Conservation (phyloP, 345 rosid species). For the Aurinia saxatilis region DNA sequence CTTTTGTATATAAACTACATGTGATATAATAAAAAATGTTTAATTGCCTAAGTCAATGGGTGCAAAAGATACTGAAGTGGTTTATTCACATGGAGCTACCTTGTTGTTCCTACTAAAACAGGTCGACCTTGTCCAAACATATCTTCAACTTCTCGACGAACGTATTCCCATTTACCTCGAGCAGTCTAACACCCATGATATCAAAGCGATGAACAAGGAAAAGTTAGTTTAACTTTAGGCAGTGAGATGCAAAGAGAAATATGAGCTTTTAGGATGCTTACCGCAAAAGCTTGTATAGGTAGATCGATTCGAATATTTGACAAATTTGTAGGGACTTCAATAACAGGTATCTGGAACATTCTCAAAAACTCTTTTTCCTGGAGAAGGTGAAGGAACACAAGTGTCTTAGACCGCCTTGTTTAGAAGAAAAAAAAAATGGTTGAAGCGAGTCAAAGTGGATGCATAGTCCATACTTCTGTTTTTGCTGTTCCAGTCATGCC, state of each 20-base stretch:
- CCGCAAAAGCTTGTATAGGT: constrained; percentile 94
- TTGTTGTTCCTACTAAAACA: constrained; percentile 94
- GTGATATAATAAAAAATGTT: background rate
- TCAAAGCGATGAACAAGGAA: constrained; percentile 9
- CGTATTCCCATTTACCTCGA: constrained; percentile 90
- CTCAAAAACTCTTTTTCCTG: constrained; percentile 91
- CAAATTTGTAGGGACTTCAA: constrained; percentile 93
- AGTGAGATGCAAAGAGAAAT: constrained; percentile 7
- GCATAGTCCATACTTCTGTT: constrained; percentile 61
- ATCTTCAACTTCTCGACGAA: constrained; percentile 76
- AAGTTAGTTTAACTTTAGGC: background rate
- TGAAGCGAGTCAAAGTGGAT: background rate
- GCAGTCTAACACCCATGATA: constrained; percentile 53
- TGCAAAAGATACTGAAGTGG: background rate
- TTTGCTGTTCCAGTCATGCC: constrained; percentile 99
- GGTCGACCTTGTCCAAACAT: constrained; percentile 96
- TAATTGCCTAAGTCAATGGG: background rate
- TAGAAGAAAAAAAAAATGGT: background rate
- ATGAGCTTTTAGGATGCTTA: constrained; percentile 33
- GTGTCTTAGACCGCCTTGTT: background rate
- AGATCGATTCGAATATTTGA: constrained; percentile 83
- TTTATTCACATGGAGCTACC: constrained; percentile 34
- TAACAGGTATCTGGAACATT: constrained; percentile 87
- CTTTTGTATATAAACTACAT: background rate
- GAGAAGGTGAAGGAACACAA: constrained; percentile 18